A percentile compares a stretch with the other conserved stretches of the same genome.
phyloP scores from a whole-genome alignment of 2,329 filamentous ascomycete genomes.

The Exutisphaerella laricina region DNA sequence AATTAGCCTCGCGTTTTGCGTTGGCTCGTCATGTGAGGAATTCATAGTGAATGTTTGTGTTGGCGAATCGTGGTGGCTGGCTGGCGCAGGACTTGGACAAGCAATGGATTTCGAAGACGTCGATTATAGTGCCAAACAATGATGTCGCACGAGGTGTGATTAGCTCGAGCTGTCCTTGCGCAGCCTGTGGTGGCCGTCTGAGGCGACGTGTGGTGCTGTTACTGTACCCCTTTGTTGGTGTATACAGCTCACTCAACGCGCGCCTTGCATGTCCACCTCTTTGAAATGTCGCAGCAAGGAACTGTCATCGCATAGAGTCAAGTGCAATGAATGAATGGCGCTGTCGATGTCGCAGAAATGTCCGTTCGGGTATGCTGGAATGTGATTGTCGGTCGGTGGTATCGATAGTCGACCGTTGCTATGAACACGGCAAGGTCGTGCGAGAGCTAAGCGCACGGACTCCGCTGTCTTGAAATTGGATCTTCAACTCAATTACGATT shows the following conservation, averaged over 20 bases:
- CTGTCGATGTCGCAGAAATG: background rate
- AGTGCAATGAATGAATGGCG: background rate
- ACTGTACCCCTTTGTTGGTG: constrained; percentile 5
- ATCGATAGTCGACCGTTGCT: too few species aligned
- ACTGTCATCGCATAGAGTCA: constrained; percentile 1
- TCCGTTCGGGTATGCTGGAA: background rate
- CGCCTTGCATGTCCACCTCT: constrained; percentile 6
- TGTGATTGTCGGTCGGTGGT: background rate
- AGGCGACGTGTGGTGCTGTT: background rate
- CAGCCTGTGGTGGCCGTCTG: background rate
- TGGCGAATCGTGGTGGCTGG: too few species aligned
- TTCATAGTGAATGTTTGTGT: constrained; percentile 12
- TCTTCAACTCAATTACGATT: too few species aligned
- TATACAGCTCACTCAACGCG: constrained; percentile 2
- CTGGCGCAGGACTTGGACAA: too few species aligned
- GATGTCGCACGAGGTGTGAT: constrained; percentile 7
- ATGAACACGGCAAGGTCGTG: too few species aligned
- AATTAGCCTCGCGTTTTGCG: constrained; percentile 1
- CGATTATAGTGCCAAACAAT: too few species aligned
- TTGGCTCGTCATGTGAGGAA: constrained; percentile 7
- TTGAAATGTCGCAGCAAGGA: constrained; percentile 3
- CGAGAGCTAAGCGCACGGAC: too few species aligned
- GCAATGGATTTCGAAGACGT: too few species aligned
- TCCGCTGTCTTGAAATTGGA: too few species aligned
- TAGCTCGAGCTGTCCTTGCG: constrained; percentile 8